phyloP scores from a whole-genome alignment of 345 rosid species.

The Gossypium anomalum region DNA sequence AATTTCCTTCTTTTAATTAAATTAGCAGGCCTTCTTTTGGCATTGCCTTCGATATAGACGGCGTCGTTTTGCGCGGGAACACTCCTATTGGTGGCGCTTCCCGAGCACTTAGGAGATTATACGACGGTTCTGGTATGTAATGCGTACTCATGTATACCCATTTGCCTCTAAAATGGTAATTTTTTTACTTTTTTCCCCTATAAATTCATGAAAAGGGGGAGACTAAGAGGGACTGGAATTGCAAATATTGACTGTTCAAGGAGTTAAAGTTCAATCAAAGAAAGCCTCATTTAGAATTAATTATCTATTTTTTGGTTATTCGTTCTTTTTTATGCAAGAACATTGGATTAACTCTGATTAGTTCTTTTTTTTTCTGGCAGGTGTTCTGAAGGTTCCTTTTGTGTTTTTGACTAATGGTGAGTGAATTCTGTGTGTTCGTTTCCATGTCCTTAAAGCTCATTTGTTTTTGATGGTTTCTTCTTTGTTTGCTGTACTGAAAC shows the following conservation, averaged over 20 bases:
- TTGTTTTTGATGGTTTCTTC: neutral
- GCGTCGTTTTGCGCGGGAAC: constrained; percentile 71
- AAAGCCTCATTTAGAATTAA: neutral
- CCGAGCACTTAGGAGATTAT: constrained; percentile 51
- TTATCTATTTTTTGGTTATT: neutral
- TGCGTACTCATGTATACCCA: neutral
- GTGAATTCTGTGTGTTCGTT: constrained; percentile 16
- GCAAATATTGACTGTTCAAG: neutral
- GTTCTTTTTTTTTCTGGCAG: constrained; percentile 27
- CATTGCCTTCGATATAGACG: constrained; percentile 85
- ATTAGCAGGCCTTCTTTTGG: constrained; percentile 51
- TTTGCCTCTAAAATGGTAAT: neutral
- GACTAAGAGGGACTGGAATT: neutral
- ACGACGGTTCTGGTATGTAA: constrained; percentile 44
- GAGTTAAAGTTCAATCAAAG: neutral
- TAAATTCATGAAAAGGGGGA: neutral
- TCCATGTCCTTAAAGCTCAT: neutral
- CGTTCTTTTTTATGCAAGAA: neutral
- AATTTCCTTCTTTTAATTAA: neutral
- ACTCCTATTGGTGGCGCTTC: constrained; percentile 71
- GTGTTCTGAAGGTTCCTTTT: constrained; percentile 68
- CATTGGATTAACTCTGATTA: neutral
- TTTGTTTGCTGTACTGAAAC: neutral
- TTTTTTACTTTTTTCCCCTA: neutral
- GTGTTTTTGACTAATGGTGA: constrained; percentile 77